A percentile compares a stretch with the other conserved stretches of the same genome.
Conservation (phyloP, 306 rosid species). For the Cicer chorassanicum region DNA sequence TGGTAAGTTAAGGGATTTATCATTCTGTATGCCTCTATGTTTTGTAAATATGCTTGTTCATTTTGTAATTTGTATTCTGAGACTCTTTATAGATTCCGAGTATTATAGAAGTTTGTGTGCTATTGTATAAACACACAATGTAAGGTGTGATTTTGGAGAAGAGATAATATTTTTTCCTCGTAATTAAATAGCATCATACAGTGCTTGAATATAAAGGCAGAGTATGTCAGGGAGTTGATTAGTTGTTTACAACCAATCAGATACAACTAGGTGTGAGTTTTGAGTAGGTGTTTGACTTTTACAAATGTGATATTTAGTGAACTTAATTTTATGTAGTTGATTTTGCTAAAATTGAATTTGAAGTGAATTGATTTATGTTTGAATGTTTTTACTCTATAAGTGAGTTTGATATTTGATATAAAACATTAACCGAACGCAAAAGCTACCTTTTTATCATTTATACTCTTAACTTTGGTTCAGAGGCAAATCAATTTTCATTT, state of each 20-base stretch:
- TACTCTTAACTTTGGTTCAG: background rate
- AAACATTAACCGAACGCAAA: background rate
- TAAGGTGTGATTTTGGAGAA: conserved; percentile 19
- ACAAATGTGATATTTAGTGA: background rate
- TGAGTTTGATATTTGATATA: background rate
- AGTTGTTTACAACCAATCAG: background rate
- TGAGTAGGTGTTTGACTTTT: background rate
- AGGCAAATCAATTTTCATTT: background rate
- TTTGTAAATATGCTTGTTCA: conserved; percentile 20
- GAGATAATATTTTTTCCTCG: conserved; percentile 13
- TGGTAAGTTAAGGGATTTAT: conserved; percentile 60
- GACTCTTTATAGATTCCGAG: conserved; percentile 29
- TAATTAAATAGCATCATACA: background rate
- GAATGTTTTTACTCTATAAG: background rate
- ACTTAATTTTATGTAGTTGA: background rate
- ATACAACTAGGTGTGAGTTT: background rate
- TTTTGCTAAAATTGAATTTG: background rate
- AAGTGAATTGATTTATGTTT: background rate
- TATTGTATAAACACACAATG: conserved; percentile 19
- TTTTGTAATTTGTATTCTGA: conserved; percentile 25
- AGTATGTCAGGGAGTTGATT: background rate
- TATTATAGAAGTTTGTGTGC: conserved; percentile 25
- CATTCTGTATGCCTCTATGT: conserved; percentile 16
- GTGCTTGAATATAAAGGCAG: conserved; percentile 3
- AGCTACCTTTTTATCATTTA: background rate